Conservation (phyloP, 495 filamentous ascomycete species). For the Penicillium argentinense region DNA sequence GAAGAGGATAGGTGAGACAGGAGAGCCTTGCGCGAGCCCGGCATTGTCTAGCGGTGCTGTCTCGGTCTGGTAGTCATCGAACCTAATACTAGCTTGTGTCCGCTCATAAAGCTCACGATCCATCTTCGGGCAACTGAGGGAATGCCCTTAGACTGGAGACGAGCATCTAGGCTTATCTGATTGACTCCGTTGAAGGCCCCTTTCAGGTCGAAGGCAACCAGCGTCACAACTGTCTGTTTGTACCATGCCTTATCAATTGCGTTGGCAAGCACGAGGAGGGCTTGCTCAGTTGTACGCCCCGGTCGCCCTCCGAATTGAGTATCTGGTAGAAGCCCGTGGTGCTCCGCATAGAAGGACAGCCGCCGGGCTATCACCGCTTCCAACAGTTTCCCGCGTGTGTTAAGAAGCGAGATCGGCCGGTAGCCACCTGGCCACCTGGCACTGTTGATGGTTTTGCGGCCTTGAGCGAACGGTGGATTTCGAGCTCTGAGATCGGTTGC, state of each 20-base stretch:
- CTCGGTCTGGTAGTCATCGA: constrained; percentile 22
- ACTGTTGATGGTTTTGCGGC: constrained; percentile 20
- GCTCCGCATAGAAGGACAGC: constrained; percentile 19
- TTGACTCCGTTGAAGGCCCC: constrained; percentile 32
- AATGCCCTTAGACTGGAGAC: constrained; percentile 20
- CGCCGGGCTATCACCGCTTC: constrained; percentile 24
- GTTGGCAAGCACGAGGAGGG: constrained; percentile 22
- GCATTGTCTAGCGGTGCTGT: constrained; percentile 15
- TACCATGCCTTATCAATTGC: constrained; percentile 26
- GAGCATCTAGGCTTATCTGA: constrained; percentile 17
- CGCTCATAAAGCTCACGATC: constrained; percentile 19
- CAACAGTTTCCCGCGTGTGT: constrained; percentile 25
- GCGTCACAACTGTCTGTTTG: too few relatives aligned
- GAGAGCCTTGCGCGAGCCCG: constrained; percentile 27
- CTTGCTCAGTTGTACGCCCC: constrained; percentile 21
- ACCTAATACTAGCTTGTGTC: constrained; percentile 20
- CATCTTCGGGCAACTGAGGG: constrained; percentile 14
- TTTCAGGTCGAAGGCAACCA: constrained; percentile 28
- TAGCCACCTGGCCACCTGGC: constrained; percentile 21
- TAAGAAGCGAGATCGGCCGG: constrained; percentile 27
- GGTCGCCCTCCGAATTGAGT: constrained; percentile 25
- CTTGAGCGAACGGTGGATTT: constrained; percentile 21
- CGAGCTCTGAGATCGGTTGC: constrained; percentile 22
- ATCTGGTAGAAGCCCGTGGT: constrained; percentile 21
- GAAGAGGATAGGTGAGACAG: constrained; percentile 28